phyloP scores from a whole-genome alignment of 495 filamentous ascomycete genomes.

The Penicillium roqueforti region DNA sequence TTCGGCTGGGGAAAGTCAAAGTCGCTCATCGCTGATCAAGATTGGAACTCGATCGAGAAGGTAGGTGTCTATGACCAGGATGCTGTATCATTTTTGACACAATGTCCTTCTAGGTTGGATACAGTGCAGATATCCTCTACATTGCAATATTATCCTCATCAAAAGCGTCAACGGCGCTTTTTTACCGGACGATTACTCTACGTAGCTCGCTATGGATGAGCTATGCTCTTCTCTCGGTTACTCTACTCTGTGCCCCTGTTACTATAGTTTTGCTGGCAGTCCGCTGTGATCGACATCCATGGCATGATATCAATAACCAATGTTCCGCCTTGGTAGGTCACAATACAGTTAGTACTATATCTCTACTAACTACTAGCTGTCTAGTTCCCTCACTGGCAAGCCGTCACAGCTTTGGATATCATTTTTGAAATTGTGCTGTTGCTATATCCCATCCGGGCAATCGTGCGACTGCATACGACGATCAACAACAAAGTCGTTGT shows the following conservation, averaged over 20 bases:
- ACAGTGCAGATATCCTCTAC: slow-evolving; percentile 17
- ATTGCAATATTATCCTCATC: slow-evolving; percentile 11
- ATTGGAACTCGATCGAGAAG: slow-evolving; percentile 5
- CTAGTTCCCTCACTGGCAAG: slow-evolving; percentile 26
- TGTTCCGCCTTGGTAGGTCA: slow-evolving; percentile 14
- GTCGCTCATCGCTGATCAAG: not conserved
- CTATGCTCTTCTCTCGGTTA: slow-evolving; percentile 7
- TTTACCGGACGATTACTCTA: slow-evolving; percentile 15
- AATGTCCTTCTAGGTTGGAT: slow-evolving; percentile 1
- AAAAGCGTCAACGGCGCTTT: slow-evolving; percentile 15
- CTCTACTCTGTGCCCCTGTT: slow-evolving; percentile 5
- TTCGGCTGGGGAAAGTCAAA: slow-evolving; percentile 19
- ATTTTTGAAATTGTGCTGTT: slow-evolving; percentile 17
- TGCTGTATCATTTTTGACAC: not conserved
- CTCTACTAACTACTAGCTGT: not conserved
- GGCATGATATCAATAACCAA: slow-evolving; percentile 17
- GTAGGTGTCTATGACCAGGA: not conserved
- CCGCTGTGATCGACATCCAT: slow-evolving; percentile 16
- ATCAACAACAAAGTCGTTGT: slow-evolving; percentile 14
- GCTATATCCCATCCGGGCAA: slow-evolving; percentile 13
- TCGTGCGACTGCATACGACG: slow-evolving; percentile 15
- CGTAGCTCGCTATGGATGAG: slow-evolving; percentile 17
- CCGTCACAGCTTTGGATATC: slow-evolving; percentile 21
- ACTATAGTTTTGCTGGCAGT: slow-evolving; percentile 14
- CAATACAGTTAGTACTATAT: not conserved